Evolutionary conservation across 148 eudicot species (phyloP), one percentile per base, ranked within the genome.

Genomic region (Polygonum aviculare): DNA sequence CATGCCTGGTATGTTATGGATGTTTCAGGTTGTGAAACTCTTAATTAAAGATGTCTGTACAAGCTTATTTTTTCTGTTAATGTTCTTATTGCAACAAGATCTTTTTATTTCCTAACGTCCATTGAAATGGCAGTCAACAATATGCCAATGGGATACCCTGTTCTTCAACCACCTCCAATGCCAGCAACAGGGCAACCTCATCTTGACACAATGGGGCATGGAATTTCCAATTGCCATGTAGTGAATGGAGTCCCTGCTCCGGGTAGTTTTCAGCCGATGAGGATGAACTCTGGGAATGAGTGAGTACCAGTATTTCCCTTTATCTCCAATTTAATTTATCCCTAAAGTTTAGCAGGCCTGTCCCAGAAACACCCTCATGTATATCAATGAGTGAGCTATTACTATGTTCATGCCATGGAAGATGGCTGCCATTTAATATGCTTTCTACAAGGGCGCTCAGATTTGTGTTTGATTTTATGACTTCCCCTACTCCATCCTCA

Each of bases 61-160:
- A 57, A 57, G 21, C 19, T 7, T 57, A 3, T 6, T 57, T 19
- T 57, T 57, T 33, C 19, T 8, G 21, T 60, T 36, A 14, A 65
- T 35, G 39, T 36, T 73, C 10, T 50, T 47, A 48, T 33, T 35
- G 21, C 60, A 0, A 49, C 62, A 50, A 41, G 62, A 39, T 44
- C 38, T 55, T 35, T 22, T 79, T 83, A 74, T 79, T 89, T 70
- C 82, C 71, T 79, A 67, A 47, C 76, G 40, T 72, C 78, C 74
- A 33, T 87, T 73, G 85, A 78, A 81, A 79, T 84, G 85, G 88
- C 97, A 95, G 99, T 88, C 81, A 93, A 92, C 88, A 95, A 89
- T 82, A 79, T 95, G 81, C 97, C 99, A 7, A 92, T 95, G 94
- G 99, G 99, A 79, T 95, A 95, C 88, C 99, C 99, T 4, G 98